These are phyloP conservation scores for Limtongozyma cylindracea DNA, from an alignment of 805 yeast genomes.

Conservation along the genomic window DNA sequence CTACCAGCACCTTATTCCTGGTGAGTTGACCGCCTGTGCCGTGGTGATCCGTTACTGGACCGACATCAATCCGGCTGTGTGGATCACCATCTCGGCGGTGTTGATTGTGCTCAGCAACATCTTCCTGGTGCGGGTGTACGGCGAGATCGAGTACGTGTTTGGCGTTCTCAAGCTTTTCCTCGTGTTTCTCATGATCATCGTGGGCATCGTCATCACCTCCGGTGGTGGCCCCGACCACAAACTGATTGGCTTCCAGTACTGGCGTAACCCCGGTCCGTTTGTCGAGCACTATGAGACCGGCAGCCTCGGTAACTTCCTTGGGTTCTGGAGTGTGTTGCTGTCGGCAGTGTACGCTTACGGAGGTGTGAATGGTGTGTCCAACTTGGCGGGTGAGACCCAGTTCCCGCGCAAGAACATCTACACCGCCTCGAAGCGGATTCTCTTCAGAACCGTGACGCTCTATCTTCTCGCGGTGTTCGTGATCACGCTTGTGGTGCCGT, in stretches of 20 bases:
- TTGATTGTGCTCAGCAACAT: slow-evolving; percentile 7
- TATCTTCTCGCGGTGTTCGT: slow-evolving; percentile 9
- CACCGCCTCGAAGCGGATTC: slow-evolving; percentile 7
- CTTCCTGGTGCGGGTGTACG: slow-evolving; percentile 8
- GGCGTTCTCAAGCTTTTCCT: slow-evolving; percentile 3
- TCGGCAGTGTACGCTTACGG: too few species aligned
- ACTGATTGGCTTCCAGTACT: slow-evolving; percentile 38
- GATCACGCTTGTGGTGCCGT: slow-evolving; percentile 9
- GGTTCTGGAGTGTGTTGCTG: too few species aligned
- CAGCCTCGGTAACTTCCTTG: too few species aligned
- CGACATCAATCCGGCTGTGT: slow-evolving; percentile 3
- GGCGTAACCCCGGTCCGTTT: slow-evolving; percentile 25
- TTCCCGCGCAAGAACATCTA: slow-evolving; percentile 9
- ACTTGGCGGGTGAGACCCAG: slow-evolving; percentile 10
- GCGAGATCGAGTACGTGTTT: slow-evolving; percentile 8
- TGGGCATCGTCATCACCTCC: slow-evolving; percentile 43
- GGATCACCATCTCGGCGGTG: slow-evolving; percentile 1
- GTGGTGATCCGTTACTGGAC: slow-evolving; percentile 4
- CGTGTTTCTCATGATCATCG: slow-evolving; percentile 17
- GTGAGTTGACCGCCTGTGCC: slow-evolving; percentile 10
- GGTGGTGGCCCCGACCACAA: slow-evolving; percentile 21
- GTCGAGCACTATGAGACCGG: too few species aligned
- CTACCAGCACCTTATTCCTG: slow-evolving; percentile 8
- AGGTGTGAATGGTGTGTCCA: too few species aligned
- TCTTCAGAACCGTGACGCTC: slow-evolving; percentile 7